These are phyloP conservation scores for Candida smagusa DNA, from an alignment of 1,139 yeast genomes.

Conservation along the genomic window DNA sequence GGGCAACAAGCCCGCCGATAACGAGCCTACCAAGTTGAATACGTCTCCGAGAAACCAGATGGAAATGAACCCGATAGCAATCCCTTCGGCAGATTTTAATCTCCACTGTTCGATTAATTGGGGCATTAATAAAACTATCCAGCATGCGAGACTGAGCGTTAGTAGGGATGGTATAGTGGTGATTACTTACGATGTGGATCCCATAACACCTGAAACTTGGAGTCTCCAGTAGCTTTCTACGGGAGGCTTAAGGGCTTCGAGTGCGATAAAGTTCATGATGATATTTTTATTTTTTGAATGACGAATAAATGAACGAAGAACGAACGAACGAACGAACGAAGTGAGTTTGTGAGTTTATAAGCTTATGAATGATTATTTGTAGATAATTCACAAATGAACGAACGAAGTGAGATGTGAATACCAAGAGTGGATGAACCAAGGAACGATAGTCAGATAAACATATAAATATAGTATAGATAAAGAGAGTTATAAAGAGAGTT, in stretches of 20 bases:
- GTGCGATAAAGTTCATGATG: too few relatives aligned
- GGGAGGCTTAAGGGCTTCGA: not conserved
- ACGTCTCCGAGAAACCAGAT: conserved; percentile 77
- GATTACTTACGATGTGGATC: conserved; percentile 52
- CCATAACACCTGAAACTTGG: conserved; percentile 59
- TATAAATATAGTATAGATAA: too few relatives aligned
- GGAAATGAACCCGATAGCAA: conserved; percentile 64
- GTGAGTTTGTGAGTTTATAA: too few relatives aligned
- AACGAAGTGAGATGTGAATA: too few relatives aligned
- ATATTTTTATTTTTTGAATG: too few relatives aligned
- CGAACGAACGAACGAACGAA: too few relatives aligned
- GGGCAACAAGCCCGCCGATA: conserved; percentile 71
- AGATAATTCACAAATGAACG: too few relatives aligned
- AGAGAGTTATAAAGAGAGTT: too few relatives aligned
- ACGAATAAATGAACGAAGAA: too few relatives aligned
- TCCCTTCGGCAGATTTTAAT: conserved; percentile 73
- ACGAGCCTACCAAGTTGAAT: conserved; percentile 62
- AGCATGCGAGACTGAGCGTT: conserved; percentile 55
- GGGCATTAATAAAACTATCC: conserved; percentile 78
- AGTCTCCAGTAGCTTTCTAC: conserved; percentile 9
- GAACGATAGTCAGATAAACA: too few relatives aligned
- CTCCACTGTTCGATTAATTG: conserved; percentile 84
- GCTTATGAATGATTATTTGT: too few relatives aligned
- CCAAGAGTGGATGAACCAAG: too few relatives aligned
- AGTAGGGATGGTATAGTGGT: conserved; percentile 8